These are phyloP conservation scores for Xylariaceae sp. DNA, from an alignment of 2,329 filamentous ascomycete genomes.

Conservation along the genomic window DNA sequence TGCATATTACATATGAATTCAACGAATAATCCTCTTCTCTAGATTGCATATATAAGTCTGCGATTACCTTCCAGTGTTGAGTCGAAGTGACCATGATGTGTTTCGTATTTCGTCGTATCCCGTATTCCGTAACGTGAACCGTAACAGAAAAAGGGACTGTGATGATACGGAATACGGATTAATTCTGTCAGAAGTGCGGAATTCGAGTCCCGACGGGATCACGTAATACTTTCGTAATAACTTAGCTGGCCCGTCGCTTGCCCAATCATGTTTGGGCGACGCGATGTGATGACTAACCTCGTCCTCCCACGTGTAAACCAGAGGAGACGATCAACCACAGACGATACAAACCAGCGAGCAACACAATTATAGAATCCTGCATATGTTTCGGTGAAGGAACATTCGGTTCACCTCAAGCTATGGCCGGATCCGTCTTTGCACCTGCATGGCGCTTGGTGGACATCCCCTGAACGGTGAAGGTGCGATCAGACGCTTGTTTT, in stretches of 20 bases:
- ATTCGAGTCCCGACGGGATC: background rate
- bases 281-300: background rate
- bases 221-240: background rate
- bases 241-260: too few species aligned
- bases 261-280: too few species aligned
- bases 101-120: background rate
- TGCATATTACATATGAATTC: conserved; percentile 33
- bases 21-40: conserved; percentile 18
- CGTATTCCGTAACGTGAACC: too few species aligned
- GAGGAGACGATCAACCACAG: background rate
- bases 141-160: too few species aligned
- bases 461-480: background rate
- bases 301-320: background rate
- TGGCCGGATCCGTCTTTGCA: background rate
- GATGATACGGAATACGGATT: too few species aligned
- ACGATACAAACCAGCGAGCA: background rate
- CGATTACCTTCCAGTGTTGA: background rate
- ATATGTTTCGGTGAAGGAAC: background rate
- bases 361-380: background rate
- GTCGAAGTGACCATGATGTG: background rate
- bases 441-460: background rate
- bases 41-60: background rate
- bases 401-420: background rate
- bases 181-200: too few species aligned
- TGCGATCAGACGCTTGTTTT: background rate